phyloP scores from a whole-genome alignment of 164 flowering plant species.

The Paratinospora sagittata region DNA sequence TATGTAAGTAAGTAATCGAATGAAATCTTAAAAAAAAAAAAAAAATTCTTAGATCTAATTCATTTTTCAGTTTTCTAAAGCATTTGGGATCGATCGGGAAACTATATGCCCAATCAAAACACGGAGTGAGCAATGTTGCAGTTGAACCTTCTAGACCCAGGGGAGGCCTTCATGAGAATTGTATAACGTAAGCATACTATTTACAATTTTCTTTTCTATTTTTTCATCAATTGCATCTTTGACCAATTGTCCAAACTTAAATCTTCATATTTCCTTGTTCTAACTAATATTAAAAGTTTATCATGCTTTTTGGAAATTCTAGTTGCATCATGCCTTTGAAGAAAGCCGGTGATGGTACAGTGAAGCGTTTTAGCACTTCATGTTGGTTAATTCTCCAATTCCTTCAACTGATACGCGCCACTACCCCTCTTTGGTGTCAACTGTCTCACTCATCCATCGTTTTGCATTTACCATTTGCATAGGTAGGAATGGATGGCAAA shows the following conservation, averaged over 20 bases:
- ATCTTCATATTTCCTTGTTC: neutral
- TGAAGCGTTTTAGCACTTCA: constrained; percentile 81
- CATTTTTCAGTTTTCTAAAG: constrained; percentile 68
- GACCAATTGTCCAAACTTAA: neutral
- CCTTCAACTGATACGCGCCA: neutral
- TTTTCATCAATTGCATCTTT: neutral
- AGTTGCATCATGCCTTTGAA: constrained; percentile 71
- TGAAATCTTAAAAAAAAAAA: too few relatives aligned
- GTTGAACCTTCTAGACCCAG: constrained; percentile 50
- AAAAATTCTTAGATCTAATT: constrained; percentile 5
- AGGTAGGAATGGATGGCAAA: constrained; percentile 95
- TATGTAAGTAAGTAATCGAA: too few relatives aligned
- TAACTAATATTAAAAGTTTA: neutral
- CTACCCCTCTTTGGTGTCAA: neutral
- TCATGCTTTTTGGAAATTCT: constrained; percentile 12
- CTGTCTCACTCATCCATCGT: neutral
- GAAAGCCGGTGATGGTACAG: constrained; percentile 36
- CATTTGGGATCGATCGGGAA: constrained; percentile 98
- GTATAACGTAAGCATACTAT: constrained; percentile 55
- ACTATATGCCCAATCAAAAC: constrained; percentile 78
- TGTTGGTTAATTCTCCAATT: constrained; percentile 35
- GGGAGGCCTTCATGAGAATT: constrained; percentile 76
- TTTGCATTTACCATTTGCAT: constrained; percentile 6
- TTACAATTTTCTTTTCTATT: neutral
- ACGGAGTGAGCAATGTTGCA: constrained; percentile 46